Conservation (phyloP, 495 filamentous ascomycete species). For the Mycothermus thermophilus region DNA sequence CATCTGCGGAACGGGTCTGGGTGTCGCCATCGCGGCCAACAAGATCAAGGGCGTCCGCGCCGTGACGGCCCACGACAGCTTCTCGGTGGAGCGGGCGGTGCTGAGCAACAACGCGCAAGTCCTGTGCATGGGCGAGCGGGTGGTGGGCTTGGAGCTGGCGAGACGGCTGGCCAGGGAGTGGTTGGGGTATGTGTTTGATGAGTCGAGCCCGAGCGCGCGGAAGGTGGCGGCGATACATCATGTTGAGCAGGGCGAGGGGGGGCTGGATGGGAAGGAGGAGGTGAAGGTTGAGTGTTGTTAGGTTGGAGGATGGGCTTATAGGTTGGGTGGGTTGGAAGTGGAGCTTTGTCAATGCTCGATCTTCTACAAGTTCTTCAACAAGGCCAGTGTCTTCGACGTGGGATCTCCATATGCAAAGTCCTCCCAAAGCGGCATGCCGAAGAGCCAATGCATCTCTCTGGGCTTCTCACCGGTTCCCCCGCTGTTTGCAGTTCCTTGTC, state of each 20-base stretch:
- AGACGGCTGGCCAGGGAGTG: conserved; percentile 66
- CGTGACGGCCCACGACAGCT: conserved; percentile 77
- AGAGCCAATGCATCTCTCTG: too few species aligned
- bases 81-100: conserved; percentile 67
- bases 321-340: background rate
- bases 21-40: conserved; percentile 76
- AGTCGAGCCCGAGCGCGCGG: conserved; percentile 51
- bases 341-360: too few species aligned
- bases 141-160: conserved; percentile 68
- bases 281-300: conserved; percentile 7
- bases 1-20: conserved; percentile 78
- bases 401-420: too few species aligned
- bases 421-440: too few species aligned
- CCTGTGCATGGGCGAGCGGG: conserved; percentile 75
- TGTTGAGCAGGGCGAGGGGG: conserved; percentile 42
- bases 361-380: too few species aligned
- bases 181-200: conserved; percentile 71
- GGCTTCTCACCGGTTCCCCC: too few species aligned
- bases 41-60: conserved; percentile 75
- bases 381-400: too few species aligned
- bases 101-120: conserved; percentile 81
- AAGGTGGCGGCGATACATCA: conserved; percentile 66
- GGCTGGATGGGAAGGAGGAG: conserved; percentile 12
- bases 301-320: background rate
- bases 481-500: too few species aligned